phyloP scores from a whole-genome alignment of 352 stramenopile species.

The Phytophthora crassamura region DNA sequence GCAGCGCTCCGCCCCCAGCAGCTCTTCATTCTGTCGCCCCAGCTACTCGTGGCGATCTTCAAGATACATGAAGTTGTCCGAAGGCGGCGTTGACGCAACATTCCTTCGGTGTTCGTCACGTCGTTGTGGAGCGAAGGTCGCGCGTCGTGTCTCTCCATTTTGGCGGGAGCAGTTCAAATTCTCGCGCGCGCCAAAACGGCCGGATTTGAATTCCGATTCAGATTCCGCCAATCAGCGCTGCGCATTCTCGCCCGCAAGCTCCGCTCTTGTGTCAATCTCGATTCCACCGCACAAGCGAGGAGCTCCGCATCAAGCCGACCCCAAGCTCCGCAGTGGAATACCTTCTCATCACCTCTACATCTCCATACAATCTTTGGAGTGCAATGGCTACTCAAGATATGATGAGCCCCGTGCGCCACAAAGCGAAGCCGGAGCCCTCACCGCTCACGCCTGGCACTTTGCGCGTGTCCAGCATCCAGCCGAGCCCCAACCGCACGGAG shows the following conservation, averaged over 20 bases:
- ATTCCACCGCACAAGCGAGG: conserved; percentile 10
- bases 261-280: conserved; percentile 8
- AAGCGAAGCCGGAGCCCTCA: conserved; percentile 15
- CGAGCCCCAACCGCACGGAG: conserved; percentile 81
- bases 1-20: too few species aligned
- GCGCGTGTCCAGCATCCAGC: conserved; percentile 54
- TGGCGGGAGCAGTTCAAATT: conserved; percentile 42
- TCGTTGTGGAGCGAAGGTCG: conserved; percentile 21
- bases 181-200: conserved; percentile 41
- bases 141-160: conserved; percentile 30
- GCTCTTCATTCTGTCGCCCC: too few species aligned
- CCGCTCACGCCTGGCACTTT: conserved; percentile 35
- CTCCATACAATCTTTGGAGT: conserved; percentile 8
- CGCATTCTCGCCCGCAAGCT: conserved; percentile 17
- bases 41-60: too few species aligned
- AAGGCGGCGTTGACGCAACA: too few species aligned
- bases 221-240: too few species aligned
- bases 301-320: conserved; percentile 12
- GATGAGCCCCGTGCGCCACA: conserved; percentile 51
- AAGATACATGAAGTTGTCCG: too few species aligned
- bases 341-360: too few species aligned
- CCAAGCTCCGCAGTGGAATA: conserved; percentile 19
- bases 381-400: conserved; percentile 43
- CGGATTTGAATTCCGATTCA: conserved; percentile 34
- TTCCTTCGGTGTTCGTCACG: conserved; percentile 3